phyloP scores from a whole-genome alignment of 2,329 filamentous ascomycete genomes.

The Keithomyces neogunnii region DNA sequence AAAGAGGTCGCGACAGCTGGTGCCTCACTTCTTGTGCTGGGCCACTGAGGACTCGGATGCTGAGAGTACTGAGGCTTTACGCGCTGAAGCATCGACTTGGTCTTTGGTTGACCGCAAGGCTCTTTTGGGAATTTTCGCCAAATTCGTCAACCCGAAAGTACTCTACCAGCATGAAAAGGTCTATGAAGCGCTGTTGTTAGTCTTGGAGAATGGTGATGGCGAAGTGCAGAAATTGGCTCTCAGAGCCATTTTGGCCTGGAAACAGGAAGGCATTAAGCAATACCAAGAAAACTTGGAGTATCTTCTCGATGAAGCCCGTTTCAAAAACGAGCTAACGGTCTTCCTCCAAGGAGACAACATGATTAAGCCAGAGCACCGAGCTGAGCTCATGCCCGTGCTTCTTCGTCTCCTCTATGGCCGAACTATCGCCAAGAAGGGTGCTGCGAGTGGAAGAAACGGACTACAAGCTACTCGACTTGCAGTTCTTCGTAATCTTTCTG shows the following conservation, averaged over 20 bases:
- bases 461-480: slow-evolving; percentile 75
- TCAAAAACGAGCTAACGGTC: slow-evolving; percentile 88
- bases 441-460: slow-evolving; percentile 67
- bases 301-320: slow-evolving; percentile 80
- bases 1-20: slow-evolving; percentile 73
- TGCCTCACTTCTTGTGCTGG: slow-evolving; percentile 82
- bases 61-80: slow-evolving; percentile 23
- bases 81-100: slow-evolving; percentile 44
- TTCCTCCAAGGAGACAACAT: slow-evolving; percentile 70
- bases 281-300: slow-evolving; percentile 84
- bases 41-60: slow-evolving; percentile 43
- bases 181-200: slow-evolving; percentile 61
- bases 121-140: slow-evolving; percentile 70
- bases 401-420: slow-evolving; percentile 83
- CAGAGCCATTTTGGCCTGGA: slow-evolving; percentile 84
- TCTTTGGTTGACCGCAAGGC: slow-evolving; percentile 73
- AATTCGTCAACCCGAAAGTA: slow-evolving; percentile 80
- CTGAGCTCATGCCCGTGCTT: slow-evolving; percentile 73
- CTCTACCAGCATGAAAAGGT: slow-evolving; percentile 72
- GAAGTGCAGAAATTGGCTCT: slow-evolving; percentile 82
- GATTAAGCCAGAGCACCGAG: slow-evolving; percentile 65
- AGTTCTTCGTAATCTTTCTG: slow-evolving; percentile 67
- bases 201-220: slow-evolving; percentile 80
- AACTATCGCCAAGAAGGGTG: slow-evolving; percentile 73
- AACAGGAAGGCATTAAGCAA: slow-evolving; percentile 61